Conservation (phyloP, 768 basidiomycete species). For the Holtermannia corniformis region DNA sequence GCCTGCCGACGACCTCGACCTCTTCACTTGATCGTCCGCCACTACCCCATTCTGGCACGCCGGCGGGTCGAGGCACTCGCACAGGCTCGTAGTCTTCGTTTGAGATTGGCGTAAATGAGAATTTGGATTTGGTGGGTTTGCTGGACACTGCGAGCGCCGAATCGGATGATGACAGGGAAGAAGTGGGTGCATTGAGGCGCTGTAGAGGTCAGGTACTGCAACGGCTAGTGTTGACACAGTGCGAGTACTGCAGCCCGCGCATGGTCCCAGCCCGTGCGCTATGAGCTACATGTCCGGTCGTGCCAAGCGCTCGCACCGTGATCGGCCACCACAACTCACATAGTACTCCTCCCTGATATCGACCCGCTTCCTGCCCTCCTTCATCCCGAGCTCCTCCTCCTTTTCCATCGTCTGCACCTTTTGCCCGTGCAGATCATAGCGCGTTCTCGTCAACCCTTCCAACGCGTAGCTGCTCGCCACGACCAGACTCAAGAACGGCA, state of each 20-base stretch:
- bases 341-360: constrained; percentile 95
- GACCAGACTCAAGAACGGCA: constrained; percentile 76
- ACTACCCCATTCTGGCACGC: constrained; percentile 85
- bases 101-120: constrained; percentile 22
- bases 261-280: too few relatives aligned
- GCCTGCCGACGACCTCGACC: constrained; percentile 24
- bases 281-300: too few relatives aligned
- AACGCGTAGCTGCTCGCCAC: constrained; percentile 80
- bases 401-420: constrained; percentile 11
- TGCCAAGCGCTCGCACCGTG: background rate
- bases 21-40: constrained; percentile 17
- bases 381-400: constrained; percentile 26
- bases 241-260: too few relatives aligned
- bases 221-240: background rate
- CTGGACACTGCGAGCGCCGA: constrained; percentile 1
- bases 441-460: constrained; percentile 71
- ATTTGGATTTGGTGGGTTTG: constrained; percentile 12
- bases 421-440: constrained; percentile 67
- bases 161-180: background rate
- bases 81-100: constrained; percentile 76
- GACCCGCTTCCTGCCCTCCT: constrained; percentile 48
- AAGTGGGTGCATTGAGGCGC: constrained; percentile 13
- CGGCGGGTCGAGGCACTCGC: constrained; percentile 69
- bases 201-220: background rate
- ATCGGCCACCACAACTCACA: constrained; percentile 50